A percentile compares a stretch with the other conserved stretches of the same genome.
Conservation (phyloP, 768 basidiomycete genomes). For the Leccinum barrowsii region DNA sequence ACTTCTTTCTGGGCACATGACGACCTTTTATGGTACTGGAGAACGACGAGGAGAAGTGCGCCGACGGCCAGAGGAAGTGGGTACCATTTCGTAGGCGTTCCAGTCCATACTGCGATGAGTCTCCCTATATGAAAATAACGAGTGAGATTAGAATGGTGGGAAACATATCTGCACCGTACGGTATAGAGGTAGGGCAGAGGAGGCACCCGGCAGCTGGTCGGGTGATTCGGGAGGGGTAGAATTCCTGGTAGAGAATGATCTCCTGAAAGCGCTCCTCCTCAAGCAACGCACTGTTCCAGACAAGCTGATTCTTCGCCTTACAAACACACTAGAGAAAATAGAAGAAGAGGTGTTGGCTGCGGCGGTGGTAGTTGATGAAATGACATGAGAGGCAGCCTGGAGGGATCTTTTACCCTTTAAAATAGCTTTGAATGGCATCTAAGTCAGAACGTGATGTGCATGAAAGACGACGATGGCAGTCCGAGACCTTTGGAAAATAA, state of each 20-base stretch:
- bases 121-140: constrained; percentile 39
- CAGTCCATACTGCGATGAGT: constrained; percentile 73
- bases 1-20: constrained; percentile 56
- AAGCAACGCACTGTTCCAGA: constrained; percentile 31
- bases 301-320: constrained; percentile 30
- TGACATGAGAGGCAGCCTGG: constrained; percentile 47
- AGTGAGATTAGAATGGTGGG: constrained; percentile 7
- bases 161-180: constrained; percentile 25
- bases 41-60: constrained; percentile 76
- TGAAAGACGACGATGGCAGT: constrained; percentile 12
- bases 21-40: constrained; percentile 68
- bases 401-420: constrained; percentile 51
- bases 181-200: constrained; percentile 45
- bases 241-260: constrained; percentile 26
- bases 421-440: constrained; percentile 30
- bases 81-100: constrained; percentile 93
- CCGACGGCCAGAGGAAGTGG: constrained; percentile 90
- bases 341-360: constrained; percentile 33
- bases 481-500: constrained; percentile 23
- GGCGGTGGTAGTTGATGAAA: constrained; percentile 26
- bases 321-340: constrained; percentile 30
- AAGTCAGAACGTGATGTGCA: constrained; percentile 7
- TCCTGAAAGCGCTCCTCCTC: constrained; percentile 21
- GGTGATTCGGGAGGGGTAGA: constrained; percentile 38
- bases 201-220: constrained; percentile 39